Conservation (phyloP, 164 flowering plant genomes). For the Vitis vinifera region DNA sequence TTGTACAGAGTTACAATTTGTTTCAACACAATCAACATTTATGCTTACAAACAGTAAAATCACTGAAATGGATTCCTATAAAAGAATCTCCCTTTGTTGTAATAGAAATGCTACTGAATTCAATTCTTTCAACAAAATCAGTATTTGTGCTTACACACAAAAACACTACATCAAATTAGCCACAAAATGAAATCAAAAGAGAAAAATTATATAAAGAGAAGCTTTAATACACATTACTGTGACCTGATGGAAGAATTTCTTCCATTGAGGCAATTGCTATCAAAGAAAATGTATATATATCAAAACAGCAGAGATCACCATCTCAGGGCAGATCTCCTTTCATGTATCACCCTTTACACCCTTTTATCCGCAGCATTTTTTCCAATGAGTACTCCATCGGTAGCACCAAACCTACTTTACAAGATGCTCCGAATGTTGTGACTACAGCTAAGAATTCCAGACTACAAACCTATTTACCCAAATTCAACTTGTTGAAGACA, state of each 20-base stretch:
- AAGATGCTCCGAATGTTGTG: constrained; percentile 33
- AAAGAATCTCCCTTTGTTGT: constrained; percentile 7
- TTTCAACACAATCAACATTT: too few species aligned
- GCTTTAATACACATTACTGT: constrained; percentile 23
- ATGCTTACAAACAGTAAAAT: too few species aligned
- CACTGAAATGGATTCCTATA: neutral
- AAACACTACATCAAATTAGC: constrained; percentile 10
- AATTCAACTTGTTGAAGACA: constrained; percentile 9
- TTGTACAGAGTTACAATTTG: too few species aligned
- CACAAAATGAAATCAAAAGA: constrained; percentile 2
- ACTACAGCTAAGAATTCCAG: constrained; percentile 19
- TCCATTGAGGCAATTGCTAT: constrained; percentile 14
- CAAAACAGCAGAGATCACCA: constrained; percentile 16
- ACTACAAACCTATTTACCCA: constrained; percentile 12
- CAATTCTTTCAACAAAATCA: constrained; percentile 24
- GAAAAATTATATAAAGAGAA: constrained; percentile 7
- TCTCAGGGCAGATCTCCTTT: constrained; percentile 6
- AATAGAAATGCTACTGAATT: constrained; percentile 15
- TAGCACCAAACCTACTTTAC: constrained; percentile 39
- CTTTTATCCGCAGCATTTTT: constrained; percentile 13
- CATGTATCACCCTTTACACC: constrained; percentile 9
- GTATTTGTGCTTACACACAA: constrained; percentile 30
- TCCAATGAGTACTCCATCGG: constrained; percentile 15
- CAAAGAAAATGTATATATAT: constrained; percentile 8
- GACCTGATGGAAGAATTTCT: constrained; percentile 15